Evolutionary conservation across 2,329 filamentous ascomycete species (phyloP).

Genomic region (Leptographium radiaticola): DNA sequence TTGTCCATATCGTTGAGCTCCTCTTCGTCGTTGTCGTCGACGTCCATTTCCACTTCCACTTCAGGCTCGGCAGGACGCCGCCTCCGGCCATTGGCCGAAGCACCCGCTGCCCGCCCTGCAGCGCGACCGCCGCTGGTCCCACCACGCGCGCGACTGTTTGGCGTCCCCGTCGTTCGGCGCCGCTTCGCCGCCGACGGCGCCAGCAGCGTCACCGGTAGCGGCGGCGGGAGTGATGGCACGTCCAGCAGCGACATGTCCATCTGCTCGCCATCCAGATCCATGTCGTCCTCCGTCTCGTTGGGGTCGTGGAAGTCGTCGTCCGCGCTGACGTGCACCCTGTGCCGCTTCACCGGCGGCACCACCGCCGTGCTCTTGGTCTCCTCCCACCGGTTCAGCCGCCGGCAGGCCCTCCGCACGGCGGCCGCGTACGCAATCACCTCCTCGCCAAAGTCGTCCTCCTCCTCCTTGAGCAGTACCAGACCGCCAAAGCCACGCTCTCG

Average conservation of each 20-base stretch:
- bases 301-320: slow-evolving; percentile 18
- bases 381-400: slow-evolving; percentile 61
- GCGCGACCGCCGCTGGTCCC: slow-evolving; percentile 2
- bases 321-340: slow-evolving; percentile 11
- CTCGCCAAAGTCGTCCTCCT: slow-evolving; percentile 65
- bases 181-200: slow-evolving; percentile 4
- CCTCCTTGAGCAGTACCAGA: slow-evolving; percentile 45
- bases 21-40: slow-evolving; percentile 27
- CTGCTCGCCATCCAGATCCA: slow-evolving; percentile 11
- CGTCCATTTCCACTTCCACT: slow-evolving; percentile 21
- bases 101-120: neutral
- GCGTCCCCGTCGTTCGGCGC: slow-evolving; percentile 2
- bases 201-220: neutral
- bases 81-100: neutral
- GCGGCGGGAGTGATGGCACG: neutral
- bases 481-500: slow-evolving; percentile 49
- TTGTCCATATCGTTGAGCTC: slow-evolving; percentile 26
- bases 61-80: neutral
- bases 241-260: slow-evolving; percentile 10
- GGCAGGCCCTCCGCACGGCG: slow-evolving; percentile 47
- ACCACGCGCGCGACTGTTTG: slow-evolving; percentile 11
- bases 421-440: slow-evolving; percentile 55
- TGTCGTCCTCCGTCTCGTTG: slow-evolving; percentile 20
- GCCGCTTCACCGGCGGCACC: slow-evolving; percentile 31
- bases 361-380: slow-evolving; percentile 30